Evolutionary conservation across 1,284 basidiomycete species (phyloP), one percentile per base, ranked within the genome.

Genomic region (Naganishia cerealis): DNA sequence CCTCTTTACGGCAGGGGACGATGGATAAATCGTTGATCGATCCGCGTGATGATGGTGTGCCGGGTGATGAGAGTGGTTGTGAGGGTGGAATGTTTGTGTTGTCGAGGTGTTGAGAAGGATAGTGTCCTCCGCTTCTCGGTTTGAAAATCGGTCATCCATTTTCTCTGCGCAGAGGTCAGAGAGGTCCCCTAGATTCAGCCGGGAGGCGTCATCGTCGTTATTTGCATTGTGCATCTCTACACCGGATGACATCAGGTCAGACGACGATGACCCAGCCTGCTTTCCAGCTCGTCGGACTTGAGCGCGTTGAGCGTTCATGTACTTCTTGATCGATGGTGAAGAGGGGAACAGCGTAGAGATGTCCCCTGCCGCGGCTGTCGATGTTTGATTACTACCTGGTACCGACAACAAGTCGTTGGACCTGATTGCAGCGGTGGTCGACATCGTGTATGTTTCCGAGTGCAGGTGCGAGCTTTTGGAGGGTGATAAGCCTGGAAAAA

Each of bases 291-390:
- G 38, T 40, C 15, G 29, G 6, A 33, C n/a, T 40, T 39, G 18
- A n/a, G 50, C 52, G 40, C 48, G 61, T 21, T 53, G 38, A 18
- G 61, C 33, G 39, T 53, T 40, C 50, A 63, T 39, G 24, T 63
- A 63, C 21, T 38, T 50, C n/a, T 54, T 54, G 36, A 63, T 63
- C 8, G 61, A 63, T 15, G 61, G 61, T 9, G 61, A 63, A 7
- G 61, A 63, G 8, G 61, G 61, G 38, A 63, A 63, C 33, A 63
- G 3, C 8, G 61, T 63, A 8, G 61, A 63, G 8, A 63, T 40
- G 16, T 63, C 61, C 16, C 48, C 61, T 1, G 38, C 46, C 46
- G 46, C 8, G n/a, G 46, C 24, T 50, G 46, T 50, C 46, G 21
- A 6, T n/a, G 5, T 26, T 13, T 54, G 36, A 40, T 21, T 39